phyloP scores from a whole-genome alignment of 805 yeast species.

The Ogataea pignaliae region DNA sequence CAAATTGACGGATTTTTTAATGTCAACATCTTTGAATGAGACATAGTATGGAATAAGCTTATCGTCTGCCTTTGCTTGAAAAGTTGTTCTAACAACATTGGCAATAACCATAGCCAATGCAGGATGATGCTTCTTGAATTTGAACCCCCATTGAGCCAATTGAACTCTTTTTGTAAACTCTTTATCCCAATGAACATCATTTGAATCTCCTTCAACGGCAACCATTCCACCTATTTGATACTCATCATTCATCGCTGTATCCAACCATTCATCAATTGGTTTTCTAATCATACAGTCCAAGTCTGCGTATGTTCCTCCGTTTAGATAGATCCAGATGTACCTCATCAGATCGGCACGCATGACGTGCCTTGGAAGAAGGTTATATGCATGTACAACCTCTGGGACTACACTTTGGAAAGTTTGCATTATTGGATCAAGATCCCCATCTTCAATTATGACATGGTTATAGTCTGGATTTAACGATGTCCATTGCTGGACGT shows the following conservation, averaged over 20 bases:
- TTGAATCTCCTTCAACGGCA: constrained; percentile 45
- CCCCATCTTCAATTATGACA: constrained; percentile 7
- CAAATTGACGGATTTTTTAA: constrained; percentile 34
- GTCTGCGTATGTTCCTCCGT: constrained; percentile 53
- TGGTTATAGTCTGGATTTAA: constrained; percentile 16
- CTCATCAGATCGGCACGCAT: constrained; percentile 47
- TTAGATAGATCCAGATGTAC: constrained; percentile 42
- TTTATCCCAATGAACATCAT: constrained; percentile 40
- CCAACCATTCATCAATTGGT: constrained; percentile 50
- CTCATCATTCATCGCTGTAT: constrained; percentile 38
- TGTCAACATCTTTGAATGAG: constrained; percentile 24
- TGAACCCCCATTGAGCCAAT: constrained; percentile 50
- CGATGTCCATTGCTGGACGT: constrained; percentile 12
- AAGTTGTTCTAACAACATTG: constrained; percentile 40
- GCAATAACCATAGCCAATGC: constrained; percentile 45
- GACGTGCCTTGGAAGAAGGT: constrained; percentile 43
- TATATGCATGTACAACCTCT: constrained; percentile 42
- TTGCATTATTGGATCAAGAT: constrained; percentile 4
- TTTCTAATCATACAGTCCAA: constrained; percentile 39
- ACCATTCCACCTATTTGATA: constrained; percentile 43
- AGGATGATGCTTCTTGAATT: constrained; percentile 54
- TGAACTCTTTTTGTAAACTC: constrained; percentile 42
- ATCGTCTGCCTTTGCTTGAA: constrained; percentile 32
- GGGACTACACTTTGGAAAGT: constrained; percentile 31
- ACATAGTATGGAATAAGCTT: constrained; percentile 15